Conservation (phyloP, 345 rosid genomes). For the Cardamine resedifolia region DNA sequence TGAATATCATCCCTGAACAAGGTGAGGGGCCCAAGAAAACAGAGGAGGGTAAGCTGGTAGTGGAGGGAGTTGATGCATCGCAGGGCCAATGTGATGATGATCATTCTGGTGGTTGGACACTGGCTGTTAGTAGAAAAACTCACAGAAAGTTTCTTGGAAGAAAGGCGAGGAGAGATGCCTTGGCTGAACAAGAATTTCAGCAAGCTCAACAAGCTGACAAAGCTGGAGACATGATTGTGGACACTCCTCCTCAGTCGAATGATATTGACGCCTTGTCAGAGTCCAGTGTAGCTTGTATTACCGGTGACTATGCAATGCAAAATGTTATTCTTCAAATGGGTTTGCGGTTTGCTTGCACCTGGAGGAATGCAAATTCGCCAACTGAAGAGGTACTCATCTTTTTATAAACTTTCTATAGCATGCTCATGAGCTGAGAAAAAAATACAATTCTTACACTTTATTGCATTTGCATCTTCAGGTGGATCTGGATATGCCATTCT, state of each 20-base stretch:
- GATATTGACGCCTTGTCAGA: too few relatives aligned
- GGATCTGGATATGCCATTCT: constrained; percentile 88
- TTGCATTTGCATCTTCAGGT: constrained; percentile 55
- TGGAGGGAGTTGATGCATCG: constrained; percentile 85
- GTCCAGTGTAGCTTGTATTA: constrained; percentile 92
- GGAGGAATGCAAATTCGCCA: constrained; percentile 90
- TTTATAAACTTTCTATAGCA: background rate
- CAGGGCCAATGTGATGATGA: constrained; percentile 58
- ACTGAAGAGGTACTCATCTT: constrained; percentile 57
- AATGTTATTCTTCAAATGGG: constrained; percentile 97
- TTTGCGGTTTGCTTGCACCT: constrained; percentile 77
- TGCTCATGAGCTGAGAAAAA: too few relatives aligned
- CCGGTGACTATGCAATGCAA: constrained; percentile 94
- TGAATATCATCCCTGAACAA: constrained; percentile 35
- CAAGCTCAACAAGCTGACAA: too few relatives aligned
- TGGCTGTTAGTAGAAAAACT: too few relatives aligned
- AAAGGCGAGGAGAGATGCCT: too few relatives aligned
- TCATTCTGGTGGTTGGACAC: too few relatives aligned
- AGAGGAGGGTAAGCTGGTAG: constrained; percentile 92
- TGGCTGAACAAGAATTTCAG: too few relatives aligned
- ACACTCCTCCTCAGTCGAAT: too few relatives aligned
- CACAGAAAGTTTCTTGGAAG: too few relatives aligned
- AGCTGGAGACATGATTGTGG: too few relatives aligned
- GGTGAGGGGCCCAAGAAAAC: constrained; percentile 44
- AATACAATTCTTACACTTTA: constrained; percentile 19